These are phyloP conservation scores for Ceratobasidium sp. DNA, from an alignment of 1,284 basidiomycete genomes.

Conservation along the genomic window DNA sequence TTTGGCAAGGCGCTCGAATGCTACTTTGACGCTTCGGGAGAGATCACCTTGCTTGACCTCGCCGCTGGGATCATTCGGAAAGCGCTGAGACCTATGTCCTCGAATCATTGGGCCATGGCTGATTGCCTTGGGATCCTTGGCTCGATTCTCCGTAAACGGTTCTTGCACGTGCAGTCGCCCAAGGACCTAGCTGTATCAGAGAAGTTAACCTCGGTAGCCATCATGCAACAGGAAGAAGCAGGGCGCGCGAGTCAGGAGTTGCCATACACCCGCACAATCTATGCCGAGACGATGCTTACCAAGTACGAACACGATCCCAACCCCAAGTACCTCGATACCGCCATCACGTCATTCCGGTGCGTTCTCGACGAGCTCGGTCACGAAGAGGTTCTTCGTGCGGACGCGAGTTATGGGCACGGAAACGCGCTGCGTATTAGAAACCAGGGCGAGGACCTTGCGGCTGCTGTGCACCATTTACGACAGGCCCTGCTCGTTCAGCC, in stretches of 20 bases:
- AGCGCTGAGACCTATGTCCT: slow-evolving; percentile 1
- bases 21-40: too few relatives aligned
- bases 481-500: slow-evolving; percentile 5
- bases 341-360: neutral
- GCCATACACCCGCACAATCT: neutral
- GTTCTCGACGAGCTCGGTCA: neutral
- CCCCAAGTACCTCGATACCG: too few relatives aligned
- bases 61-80: too few relatives aligned
- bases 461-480: too few relatives aligned
- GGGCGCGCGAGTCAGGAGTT: neutral
- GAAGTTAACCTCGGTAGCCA: neutral
- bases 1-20: too few relatives aligned
- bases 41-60: too few relatives aligned
- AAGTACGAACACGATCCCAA: slow-evolving; percentile 7
- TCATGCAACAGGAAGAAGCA: neutral
- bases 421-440: slow-evolving; percentile 4
- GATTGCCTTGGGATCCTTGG: neutral
- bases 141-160: too few relatives aligned
- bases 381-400: neutral
- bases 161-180: neutral
- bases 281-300: neutral
- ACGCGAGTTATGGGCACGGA: neutral
- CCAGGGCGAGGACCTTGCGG: neutral
- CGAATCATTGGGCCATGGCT: neutral
- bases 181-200: neutral